These are phyloP conservation scores for Dryas integrifolia DNA, from an alignment of 331 rosid genomes.

Conservation along the genomic window DNA sequence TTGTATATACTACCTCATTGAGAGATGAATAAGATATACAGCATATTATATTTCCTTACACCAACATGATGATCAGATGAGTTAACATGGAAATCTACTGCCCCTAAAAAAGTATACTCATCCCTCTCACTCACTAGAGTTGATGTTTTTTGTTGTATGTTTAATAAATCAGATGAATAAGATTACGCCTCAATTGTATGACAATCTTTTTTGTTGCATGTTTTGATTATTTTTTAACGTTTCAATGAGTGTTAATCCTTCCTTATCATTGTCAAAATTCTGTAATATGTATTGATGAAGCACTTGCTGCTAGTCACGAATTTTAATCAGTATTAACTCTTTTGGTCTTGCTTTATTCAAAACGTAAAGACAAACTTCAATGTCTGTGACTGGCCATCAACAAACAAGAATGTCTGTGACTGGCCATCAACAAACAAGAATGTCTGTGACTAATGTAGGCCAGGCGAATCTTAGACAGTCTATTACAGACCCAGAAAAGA, in stretches of 20 bases:
- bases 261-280: too few relatives aligned
- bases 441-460: background rate
- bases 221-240: too few relatives aligned
- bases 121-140: background rate
- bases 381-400: too few relatives aligned
- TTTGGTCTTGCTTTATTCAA: background rate
- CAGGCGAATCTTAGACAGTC: background rate
- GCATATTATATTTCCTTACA: background rate
- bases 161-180: too few relatives aligned
- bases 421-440: background rate
- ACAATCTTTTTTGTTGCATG: too few relatives aligned
- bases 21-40: background rate
- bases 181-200: too few relatives aligned
- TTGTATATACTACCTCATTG: background rate
- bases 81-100: background rate
- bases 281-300: too few relatives aligned
- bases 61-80: too few relatives aligned
- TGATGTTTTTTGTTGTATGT: background rate
- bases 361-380: background rate
- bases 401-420: background rate
- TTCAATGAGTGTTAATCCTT: too few relatives aligned
- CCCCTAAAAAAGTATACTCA: background rate
- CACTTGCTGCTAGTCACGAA: too few relatives aligned
- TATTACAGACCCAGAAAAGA: too few relatives aligned
- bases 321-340: too few relatives aligned